These are phyloP conservation scores for Trametes maxima DNA, from an alignment of 768 basidiomycete genomes.

Conservation along the genomic window DNA sequence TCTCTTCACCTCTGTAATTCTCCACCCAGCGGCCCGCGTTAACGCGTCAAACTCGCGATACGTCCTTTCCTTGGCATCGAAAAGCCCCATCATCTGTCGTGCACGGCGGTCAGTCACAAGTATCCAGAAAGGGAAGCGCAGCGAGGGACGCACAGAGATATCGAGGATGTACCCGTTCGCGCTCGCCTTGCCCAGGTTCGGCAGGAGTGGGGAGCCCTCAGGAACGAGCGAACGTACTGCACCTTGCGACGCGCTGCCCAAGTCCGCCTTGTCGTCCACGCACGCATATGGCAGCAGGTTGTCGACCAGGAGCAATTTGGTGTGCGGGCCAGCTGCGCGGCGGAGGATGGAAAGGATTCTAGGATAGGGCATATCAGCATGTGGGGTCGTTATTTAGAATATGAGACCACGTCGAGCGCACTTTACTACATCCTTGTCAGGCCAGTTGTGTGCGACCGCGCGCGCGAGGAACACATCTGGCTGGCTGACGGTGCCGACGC, in stretches of 20 bases:
- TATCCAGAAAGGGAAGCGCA: neutral
- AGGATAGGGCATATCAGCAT: neutral
- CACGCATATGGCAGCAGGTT: conserved; percentile 13
- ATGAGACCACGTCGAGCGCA: neutral
- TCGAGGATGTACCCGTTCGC: conserved; percentile 37
- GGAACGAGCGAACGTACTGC: conserved; percentile 13
- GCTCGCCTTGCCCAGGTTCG: conserved; percentile 37
- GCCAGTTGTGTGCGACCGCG: conserved; percentile 20
- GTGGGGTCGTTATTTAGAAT: neutral
- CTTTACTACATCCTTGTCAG: conserved; percentile 12
- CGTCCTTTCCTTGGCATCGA: conserved; percentile 69
- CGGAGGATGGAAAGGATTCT: conserved; percentile 15
- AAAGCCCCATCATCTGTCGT: conserved; percentile 61
- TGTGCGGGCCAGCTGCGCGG: conserved; percentile 13
- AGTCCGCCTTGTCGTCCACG: conserved; percentile 1
- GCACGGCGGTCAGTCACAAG: too few relatives aligned
- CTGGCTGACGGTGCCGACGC: conserved; percentile 7
- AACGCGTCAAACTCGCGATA: conserved; percentile 59
- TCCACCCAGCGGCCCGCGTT: conserved; percentile 63
- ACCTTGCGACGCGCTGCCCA: neutral
- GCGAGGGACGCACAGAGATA: conserved; percentile 16
- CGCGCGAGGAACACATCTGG: conserved; percentile 18
- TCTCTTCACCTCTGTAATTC: conserved; percentile 54
- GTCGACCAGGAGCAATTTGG: conserved; percentile 12
- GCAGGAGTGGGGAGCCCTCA: conserved; percentile 9